Evolutionary conservation across 306 rosid genomes (phyloP), one percentile per base, ranked within the genome.

Genomic region (Cucurbita moschata): DNA sequence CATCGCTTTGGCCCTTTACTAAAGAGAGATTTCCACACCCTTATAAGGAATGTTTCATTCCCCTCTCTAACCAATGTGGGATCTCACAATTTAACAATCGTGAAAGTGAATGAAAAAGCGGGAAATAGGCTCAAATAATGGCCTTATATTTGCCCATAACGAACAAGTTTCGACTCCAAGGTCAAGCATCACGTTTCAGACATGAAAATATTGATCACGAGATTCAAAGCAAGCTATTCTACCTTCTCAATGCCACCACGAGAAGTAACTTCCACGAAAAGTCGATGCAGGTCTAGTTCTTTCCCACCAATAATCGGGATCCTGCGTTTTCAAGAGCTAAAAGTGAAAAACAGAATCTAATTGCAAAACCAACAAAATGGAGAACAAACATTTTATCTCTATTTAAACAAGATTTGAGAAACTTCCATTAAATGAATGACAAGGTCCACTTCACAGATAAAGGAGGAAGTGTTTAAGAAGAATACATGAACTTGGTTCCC

Each of bases 401-500:
- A n/a, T n/a, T n/a, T n/a, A n/a, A n/a, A n/a, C n/a, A 71, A 26
- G 12, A 69, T 55, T 51, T 6, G 5, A 35, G 57, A 16, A 5
- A 71, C 43, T 4, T 37, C 23, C 15, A 50, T 50, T 39, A 8
- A 14, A 71, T 46, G 71, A 75, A 75, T 61, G 21, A 8, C 44
- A 39, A 63, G 40, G 50, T 10, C 30, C 26, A 75, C 62, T 35
- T 14, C 37, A 73, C 19, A 47, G 53, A 57, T 13, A 44, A 67
- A 52, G 15, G 69, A 40, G 65, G 39, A 56, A 35, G 8, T 9
- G 69, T 43, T 70, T 3, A 49, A 72, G 49, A 76, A 21, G 65
- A 71, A 19, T 85, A 90, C 98, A 89, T 90, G 81, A 90, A 94
- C 91, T 90, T 90, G 72, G 98, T 85, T 52, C 94, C 86, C 90